Evolutionary conservation across 2,329 filamentous ascomycete genomes (phyloP), one percentile per base, ranked within the genome.

Genomic region (Gliomastix tumulicola): DNA sequence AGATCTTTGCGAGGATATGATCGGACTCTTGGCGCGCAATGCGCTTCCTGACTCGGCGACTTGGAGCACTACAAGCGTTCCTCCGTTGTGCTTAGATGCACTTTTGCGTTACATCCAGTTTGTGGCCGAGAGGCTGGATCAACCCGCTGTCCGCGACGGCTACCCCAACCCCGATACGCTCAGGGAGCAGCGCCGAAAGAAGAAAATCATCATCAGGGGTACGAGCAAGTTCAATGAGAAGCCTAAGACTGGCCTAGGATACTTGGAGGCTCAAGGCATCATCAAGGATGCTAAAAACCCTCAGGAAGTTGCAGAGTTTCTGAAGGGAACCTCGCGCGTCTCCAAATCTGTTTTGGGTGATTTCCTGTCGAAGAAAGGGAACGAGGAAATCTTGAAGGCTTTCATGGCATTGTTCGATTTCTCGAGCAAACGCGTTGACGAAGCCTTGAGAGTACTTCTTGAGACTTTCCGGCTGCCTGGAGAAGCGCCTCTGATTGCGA

Each of bases 1-100:
- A 35, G 92, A 98, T 62, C 66, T 98, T 6, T 98, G 92, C 52
- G 86, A 95, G 64, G 94, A 98, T 53, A 84, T 97, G 75, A 79
- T 98, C 41, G 90, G 92, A 1, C 72, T 98, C 22, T 68, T 98
- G 13, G 90, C 92, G 16, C 78, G 92, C 40, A 98, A 96, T 56
- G 92, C 92, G 3, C 84, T 98, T 45, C 94, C 92, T 1, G 92
- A 98, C 57, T 95, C 92, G 8, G 92, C 90, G 6, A 96, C 89
- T 6, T 98, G 92, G 92, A 98, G 94, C 57, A 98, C 92, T 10
- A 96, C 90, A 6, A 98, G 94, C 54, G 94, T 98, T 2, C 92
- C 92, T 13, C 92, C 92, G 1, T 67, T 98, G 4, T 98, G 92
- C 51, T 69, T 98, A 17, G 92, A 98, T 62, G 88, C 92, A 9